Percentiles rank a stretch among this genome's conserved stretches.
These are phyloP conservation scores for Ceratocystis colombiana DNA, from an alignment of 2,329 filamentous ascomycete genomes.

Conservation along the genomic window DNA sequence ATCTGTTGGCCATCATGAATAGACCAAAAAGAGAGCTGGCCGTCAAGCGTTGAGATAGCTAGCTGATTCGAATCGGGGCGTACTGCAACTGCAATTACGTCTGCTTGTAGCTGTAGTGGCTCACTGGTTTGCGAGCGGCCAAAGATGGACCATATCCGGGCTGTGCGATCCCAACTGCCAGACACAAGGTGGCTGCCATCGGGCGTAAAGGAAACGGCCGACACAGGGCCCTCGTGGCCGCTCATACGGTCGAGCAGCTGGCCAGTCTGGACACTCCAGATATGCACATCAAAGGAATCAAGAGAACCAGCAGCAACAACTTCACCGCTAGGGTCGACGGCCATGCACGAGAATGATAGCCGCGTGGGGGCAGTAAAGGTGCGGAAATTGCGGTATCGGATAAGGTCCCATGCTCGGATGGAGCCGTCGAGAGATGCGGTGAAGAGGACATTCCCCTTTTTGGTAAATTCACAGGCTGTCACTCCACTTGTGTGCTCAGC, in stretches of 20 bases:
- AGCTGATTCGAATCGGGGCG: constrained; percentile 85
- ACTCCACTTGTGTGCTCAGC: constrained; percentile 93
- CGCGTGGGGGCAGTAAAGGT: constrained; percentile 92
- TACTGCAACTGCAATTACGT: constrained; percentile 77
- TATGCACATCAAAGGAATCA: constrained; percentile 93
- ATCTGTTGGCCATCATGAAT: constrained; percentile 79
- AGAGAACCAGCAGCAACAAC: constrained; percentile 90
- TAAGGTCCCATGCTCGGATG: constrained; percentile 88
- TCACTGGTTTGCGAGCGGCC: constrained; percentile 89
- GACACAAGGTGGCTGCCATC: constrained; percentile 76
- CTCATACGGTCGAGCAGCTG: constrained; percentile 84
- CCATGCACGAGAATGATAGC: constrained; percentile 84
- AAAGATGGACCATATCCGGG: constrained; percentile 94
- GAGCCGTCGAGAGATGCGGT: constrained; percentile 92
- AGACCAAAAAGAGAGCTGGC: constrained; percentile 91
- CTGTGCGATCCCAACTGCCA: constrained; percentile 93
- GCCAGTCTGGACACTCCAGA: constrained; percentile 97
- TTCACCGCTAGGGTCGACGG: constrained; percentile 94
- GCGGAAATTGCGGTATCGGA: constrained; percentile 91
- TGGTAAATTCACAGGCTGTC: constrained; percentile 88
- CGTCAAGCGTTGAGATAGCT: constrained; percentile 84
- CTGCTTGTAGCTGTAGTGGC: constrained; percentile 80
- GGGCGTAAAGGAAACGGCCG: constrained; percentile 75
- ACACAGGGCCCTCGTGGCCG: constrained; percentile 90
- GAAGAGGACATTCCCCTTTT: constrained; percentile 89